Percentiles rank a stretch among this genome's conserved stretches.
phyloP scores from a whole-genome alignment of 2,329 filamentous ascomycete genomes.

The Paracorniculantispora psalliotae region DNA sequence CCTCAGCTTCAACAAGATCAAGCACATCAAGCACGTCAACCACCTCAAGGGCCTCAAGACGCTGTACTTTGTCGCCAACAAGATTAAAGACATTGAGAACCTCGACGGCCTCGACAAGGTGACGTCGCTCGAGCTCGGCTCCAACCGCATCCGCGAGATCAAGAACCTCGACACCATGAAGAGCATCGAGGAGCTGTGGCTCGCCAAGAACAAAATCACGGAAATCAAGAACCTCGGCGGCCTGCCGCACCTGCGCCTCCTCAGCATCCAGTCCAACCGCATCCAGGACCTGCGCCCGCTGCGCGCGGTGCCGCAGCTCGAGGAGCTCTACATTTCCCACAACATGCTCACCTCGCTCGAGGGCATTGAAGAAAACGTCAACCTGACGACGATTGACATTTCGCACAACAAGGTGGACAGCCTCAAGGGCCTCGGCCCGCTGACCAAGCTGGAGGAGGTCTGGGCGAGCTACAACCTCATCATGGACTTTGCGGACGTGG shows the following conservation, averaged over 20 bases:
- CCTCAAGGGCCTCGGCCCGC: slow-evolving; percentile 63
- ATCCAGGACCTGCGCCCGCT: slow-evolving; percentile 75
- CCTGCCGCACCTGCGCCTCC: slow-evolving; percentile 74
- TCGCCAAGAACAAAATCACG: slow-evolving; percentile 95
- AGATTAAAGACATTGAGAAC: slow-evolving; percentile 82
- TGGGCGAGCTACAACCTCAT: slow-evolving; percentile 92
- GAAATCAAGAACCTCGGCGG: slow-evolving; percentile 71
- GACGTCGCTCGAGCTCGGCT: slow-evolving; percentile 82
- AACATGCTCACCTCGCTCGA: slow-evolving; percentile 77
- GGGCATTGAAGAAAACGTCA: slow-evolving; percentile 62
- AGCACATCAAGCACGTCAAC: slow-evolving; percentile 86
- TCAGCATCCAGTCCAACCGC: slow-evolving; percentile 94
- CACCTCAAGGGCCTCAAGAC: slow-evolving; percentile 75
- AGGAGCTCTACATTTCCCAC: slow-evolving; percentile 94
- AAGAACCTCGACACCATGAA: slow-evolving; percentile 73
- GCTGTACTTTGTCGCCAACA: slow-evolving; percentile 91
- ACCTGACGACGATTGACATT: slow-evolving; percentile 77
- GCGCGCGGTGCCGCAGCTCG: slow-evolving; percentile 65
- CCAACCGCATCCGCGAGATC: slow-evolving; percentile 86
- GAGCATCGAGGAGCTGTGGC: slow-evolving; percentile 83
- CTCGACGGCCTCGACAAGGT: slow-evolving; percentile 70
- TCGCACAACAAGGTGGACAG: slow-evolving; percentile 79
- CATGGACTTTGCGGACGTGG: slow-evolving; percentile 73
- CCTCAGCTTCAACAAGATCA: slow-evolving; percentile 98
- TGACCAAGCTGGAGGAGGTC: slow-evolving; percentile 76